phyloP scores from a whole-genome alignment of 441 rosid species.

The Euphorbia schlechtendalii region DNA sequence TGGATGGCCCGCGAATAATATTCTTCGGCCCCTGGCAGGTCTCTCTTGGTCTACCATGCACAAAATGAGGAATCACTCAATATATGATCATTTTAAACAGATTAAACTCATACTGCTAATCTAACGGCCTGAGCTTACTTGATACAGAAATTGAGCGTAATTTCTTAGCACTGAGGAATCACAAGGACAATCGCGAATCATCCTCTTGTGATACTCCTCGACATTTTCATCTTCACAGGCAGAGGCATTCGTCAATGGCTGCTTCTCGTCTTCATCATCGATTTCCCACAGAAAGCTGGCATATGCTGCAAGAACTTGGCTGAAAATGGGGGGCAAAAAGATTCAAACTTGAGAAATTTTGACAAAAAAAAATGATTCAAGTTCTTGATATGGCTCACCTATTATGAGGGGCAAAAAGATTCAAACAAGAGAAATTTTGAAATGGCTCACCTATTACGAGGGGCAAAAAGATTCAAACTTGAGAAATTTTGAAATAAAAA shows the following conservation, averaged over 20 bases:
- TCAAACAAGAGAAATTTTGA: too few relatives aligned
- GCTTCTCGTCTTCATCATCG: constrained; percentile 33
- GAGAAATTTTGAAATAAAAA: background rate
- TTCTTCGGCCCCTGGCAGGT: constrained; percentile 35
- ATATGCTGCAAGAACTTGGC: constrained; percentile 72
- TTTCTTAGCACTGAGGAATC: constrained; percentile 38
- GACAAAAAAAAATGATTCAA: too few relatives aligned
- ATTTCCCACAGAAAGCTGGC: constrained; percentile 83
- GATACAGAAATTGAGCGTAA: constrained; percentile 43
- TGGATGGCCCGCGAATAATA: constrained; percentile 37
- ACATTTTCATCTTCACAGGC: constrained; percentile 5
- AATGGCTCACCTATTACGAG: too few relatives aligned
- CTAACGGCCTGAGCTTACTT: background rate
- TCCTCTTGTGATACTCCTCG: constrained; percentile 33
- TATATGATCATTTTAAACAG: background rate
- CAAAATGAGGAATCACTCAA: background rate
- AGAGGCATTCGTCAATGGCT: constrained; percentile 6
- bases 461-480: background rate
- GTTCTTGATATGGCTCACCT: too few relatives aligned
- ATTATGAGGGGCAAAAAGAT: too few relatives aligned
- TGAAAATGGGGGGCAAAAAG: constrained; percentile 36
- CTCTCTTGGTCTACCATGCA: constrained; percentile 30
- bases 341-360: too few relatives aligned
- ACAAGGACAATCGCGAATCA: constrained; percentile 38
- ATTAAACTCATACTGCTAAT: background rate